Percentiles rank a stretch among this genome's conserved stretches.
phyloP scores from a whole-genome alignment of 768 basidiomycete genomes.

The Naganishia randhawae region DNA sequence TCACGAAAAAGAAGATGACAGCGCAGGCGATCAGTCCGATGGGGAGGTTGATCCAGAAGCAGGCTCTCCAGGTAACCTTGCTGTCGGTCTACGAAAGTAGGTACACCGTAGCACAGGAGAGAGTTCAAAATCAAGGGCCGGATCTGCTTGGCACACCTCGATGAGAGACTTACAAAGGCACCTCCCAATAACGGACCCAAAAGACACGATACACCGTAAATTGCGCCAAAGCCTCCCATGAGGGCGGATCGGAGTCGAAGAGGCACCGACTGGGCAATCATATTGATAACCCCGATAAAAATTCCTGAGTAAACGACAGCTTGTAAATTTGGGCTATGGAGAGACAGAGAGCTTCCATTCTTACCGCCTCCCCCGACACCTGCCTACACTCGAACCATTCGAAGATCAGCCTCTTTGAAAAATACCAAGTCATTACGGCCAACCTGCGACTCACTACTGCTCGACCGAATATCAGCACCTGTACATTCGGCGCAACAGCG shows the following conservation, averaged over 20 bases:
- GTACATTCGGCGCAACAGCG: conserved; percentile 49
- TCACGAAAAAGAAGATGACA: conserved; percentile 38
- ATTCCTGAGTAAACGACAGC: conserved; percentile 40
- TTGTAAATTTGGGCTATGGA: conserved; percentile 50
- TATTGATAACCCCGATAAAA: conserved; percentile 31
- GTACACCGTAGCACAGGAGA: no score
- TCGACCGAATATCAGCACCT: conserved; percentile 52
- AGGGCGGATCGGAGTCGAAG: conserved; percentile 40
- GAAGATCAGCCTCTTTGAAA: conserved; percentile 26
- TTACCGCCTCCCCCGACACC: conserved; percentile 25
- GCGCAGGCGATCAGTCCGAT: conserved; percentile 43
- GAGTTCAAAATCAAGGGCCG: no score
- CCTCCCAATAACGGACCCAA: conserved; percentile 54
- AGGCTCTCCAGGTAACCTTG: conserved; percentile 53
- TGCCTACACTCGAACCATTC: not conserved
- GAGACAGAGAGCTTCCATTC: conserved; percentile 41
- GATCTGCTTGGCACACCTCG: conserved; percentile 44
- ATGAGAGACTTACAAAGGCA: conserved; percentile 46
- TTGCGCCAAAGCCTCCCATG: conserved; percentile 47
- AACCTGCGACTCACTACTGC: conserved; percentile 49
- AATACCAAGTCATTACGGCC: not conserved
- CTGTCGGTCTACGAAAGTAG: conserved; percentile 29
- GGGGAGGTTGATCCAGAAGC: conserved; percentile 54
- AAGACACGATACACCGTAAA: conserved; percentile 50
- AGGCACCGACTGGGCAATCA: conserved; percentile 31